phyloP scores from a whole-genome alignment of 176 grass and related monocot genomes.

The Calamus simplicifolius region DNA sequence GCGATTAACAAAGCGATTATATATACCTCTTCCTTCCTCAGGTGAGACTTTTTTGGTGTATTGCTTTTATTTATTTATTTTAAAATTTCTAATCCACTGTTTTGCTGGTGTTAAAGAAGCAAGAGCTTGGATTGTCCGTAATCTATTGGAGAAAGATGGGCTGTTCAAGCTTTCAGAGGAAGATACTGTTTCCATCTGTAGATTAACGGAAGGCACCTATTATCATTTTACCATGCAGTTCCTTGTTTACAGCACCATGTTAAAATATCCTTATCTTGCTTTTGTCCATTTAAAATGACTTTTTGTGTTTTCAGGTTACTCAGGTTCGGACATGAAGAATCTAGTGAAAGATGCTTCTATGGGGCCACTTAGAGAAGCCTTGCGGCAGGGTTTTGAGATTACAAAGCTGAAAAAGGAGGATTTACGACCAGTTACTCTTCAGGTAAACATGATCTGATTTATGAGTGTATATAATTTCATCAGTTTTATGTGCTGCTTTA shows the following conservation, averaged over 20 bases:
- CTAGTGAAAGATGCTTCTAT: slow-evolving; percentile 97
- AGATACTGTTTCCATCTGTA: slow-evolving; percentile 67
- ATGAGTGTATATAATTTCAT: not conserved
- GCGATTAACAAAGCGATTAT: slow-evolving; percentile 81
- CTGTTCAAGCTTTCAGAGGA: slow-evolving; percentile 79
- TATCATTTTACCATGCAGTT: not conserved
- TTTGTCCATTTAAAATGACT: not conserved
- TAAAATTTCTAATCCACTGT: not conserved
- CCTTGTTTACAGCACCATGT: no score
- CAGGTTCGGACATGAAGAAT: slow-evolving; percentile 99
- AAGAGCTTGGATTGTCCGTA: slow-evolving; percentile 71
- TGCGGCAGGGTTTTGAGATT: slow-evolving; percentile 65
- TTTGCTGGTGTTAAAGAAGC: slow-evolving; percentile 53
- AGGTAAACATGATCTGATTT: slow-evolving; percentile 35
- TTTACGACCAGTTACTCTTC: slow-evolving; percentile 57
- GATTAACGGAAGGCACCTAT: slow-evolving; percentile 71
- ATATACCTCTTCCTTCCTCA: slow-evolving; percentile 92
- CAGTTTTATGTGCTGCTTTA: no score
- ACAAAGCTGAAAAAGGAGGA: slow-evolving; percentile 74
- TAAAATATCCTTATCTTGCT: no score
- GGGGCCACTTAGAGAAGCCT: slow-evolving; percentile 85
- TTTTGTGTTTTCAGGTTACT: slow-evolving; percentile 64
- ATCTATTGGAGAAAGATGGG: slow-evolving; percentile 86
- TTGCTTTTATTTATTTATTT: not conserved
- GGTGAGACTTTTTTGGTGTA: slow-evolving; percentile 38